phyloP scores from a whole-genome alignment of 768 basidiomycete species.

The Cubamyces lactineus region DNA sequence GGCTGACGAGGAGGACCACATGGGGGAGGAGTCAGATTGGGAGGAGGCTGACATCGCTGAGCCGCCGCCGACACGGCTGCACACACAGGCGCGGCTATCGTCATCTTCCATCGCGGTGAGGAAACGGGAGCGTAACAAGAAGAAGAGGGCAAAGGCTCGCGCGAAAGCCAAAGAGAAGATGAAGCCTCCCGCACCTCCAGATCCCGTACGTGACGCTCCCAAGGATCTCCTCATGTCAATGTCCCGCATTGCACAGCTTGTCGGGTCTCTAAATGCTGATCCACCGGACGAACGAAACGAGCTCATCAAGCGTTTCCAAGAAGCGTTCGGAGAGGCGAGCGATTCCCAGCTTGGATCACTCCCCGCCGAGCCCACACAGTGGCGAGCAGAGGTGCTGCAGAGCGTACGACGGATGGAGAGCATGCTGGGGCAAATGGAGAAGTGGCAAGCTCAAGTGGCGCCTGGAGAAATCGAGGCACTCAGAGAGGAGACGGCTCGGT shows the following conservation, averaged over 20 bases:
- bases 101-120: conserved; percentile 1
- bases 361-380: conserved; percentile 4
- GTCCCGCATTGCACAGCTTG: conserved; percentile 21
- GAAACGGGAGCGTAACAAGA: conserved; percentile 16
- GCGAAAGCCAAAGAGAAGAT: conserved; percentile 18
- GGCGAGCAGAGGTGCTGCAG: conserved; percentile 24
- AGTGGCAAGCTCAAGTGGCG: conserved; percentile 19
- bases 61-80: neutral
- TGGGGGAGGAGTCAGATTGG: neutral
- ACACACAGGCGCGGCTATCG: neutral
- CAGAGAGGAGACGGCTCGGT: conserved; percentile 15
- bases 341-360: conserved; percentile 2
- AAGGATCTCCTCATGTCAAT: conserved; percentile 24
- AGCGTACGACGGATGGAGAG: conserved; percentile 23
- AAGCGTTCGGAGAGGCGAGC: conserved; percentile 14
- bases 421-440: conserved; percentile 22
- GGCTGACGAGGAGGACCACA: conserved; percentile 6
- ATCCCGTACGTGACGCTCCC: conserved; percentile 4
- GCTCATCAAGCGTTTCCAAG: conserved; percentile 12
- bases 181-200: neutral
- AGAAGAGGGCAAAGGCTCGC: conserved; percentile 10
- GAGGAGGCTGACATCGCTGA: conserved; percentile 4
- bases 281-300: conserved; percentile 5
- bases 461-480: conserved; percentile 20
- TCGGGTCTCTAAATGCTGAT: conserved; percentile 16